phyloP scores from a whole-genome alignment of 345 rosid species.

The Eucalyptus pumila region DNA sequence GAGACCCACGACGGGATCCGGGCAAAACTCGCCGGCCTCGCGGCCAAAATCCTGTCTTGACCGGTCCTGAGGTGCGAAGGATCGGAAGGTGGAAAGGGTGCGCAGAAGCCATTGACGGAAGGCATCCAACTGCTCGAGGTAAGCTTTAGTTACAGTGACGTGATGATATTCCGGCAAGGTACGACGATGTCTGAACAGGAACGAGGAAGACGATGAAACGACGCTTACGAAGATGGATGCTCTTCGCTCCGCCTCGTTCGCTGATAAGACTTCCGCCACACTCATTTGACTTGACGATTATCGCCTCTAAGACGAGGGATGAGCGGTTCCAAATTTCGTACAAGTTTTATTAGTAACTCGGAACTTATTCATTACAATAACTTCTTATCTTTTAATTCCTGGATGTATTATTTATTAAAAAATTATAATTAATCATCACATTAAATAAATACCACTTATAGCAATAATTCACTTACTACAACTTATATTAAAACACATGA shows the following conservation, averaged over 20 bases:
- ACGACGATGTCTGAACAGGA: background rate
- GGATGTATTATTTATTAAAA: too few species aligned
- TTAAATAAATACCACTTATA: too few species aligned
- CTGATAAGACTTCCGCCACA: background rate
- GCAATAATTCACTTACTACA: too few species aligned
- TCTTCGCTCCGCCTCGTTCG: background rate
- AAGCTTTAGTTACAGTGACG: background rate
- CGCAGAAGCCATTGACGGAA: background rate
- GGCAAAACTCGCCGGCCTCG: slow-evolving; percentile 22
- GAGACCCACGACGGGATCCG: slow-evolving; percentile 52
- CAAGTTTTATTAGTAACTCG: too few species aligned
- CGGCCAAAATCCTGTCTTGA: background rate
- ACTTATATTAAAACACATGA: too few species aligned
- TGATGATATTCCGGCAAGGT: background rate
- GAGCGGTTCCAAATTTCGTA: too few species aligned
- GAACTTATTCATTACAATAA: too few species aligned
- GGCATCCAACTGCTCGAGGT: background rate
- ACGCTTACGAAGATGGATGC: background rate
- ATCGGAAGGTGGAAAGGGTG: background rate
- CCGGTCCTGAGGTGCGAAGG: background rate
- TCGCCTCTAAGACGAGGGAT: too few species aligned
- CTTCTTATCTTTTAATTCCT: too few species aligned
- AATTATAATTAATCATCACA: too few species aligned
- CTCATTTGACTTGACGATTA: background rate
- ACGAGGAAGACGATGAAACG: background rate